Evolutionary conservation across 495 filamentous ascomycete genomes (phyloP).

Genomic region (Penicillium paxilli): DNA sequence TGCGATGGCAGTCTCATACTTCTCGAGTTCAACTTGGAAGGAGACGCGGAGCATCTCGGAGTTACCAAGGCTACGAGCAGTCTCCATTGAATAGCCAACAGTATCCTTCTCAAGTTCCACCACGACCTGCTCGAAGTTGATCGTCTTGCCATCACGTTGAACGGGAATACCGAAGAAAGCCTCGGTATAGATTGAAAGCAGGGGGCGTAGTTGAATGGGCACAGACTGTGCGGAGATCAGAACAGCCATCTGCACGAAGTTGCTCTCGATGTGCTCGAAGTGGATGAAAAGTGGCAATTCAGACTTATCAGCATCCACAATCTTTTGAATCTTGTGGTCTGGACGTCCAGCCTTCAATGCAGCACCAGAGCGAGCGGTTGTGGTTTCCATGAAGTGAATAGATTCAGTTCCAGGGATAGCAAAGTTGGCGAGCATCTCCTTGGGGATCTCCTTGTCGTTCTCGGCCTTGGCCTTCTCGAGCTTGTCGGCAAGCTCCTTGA

Average conservation of each 20-base stretch:
- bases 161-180: constrained; percentile 95
- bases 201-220: constrained; percentile 72
- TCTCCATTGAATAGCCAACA: constrained; percentile 72
- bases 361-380: constrained; percentile 79
- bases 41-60: constrained; percentile 76
- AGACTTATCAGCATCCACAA: constrained; percentile 68
- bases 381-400: constrained; percentile 90
- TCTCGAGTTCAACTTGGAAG: constrained; percentile 84
- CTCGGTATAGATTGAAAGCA: constrained; percentile 79
- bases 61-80: constrained; percentile 66
- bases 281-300: constrained; percentile 86
- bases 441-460: constrained; percentile 79
- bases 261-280: constrained; percentile 88
- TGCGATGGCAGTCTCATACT: constrained; percentile 77
- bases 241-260: constrained; percentile 81
- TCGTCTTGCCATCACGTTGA: constrained; percentile 67
- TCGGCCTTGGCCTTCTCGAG: constrained; percentile 77
- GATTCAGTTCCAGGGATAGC: constrained; percentile 79
- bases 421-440: constrained; percentile 75
- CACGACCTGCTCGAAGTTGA: constrained; percentile 91
- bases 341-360: constrained; percentile 68
- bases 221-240: constrained; percentile 75
- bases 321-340: constrained; percentile 69
- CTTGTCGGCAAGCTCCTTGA: constrained; percentile 70
- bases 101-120: constrained; percentile 89